Percentiles rank a stretch among this genome's conserved stretches.
phyloP scores from a whole-genome alignment of 2,329 filamentous ascomycete species.

The Magnaporthales sp. region DNA sequence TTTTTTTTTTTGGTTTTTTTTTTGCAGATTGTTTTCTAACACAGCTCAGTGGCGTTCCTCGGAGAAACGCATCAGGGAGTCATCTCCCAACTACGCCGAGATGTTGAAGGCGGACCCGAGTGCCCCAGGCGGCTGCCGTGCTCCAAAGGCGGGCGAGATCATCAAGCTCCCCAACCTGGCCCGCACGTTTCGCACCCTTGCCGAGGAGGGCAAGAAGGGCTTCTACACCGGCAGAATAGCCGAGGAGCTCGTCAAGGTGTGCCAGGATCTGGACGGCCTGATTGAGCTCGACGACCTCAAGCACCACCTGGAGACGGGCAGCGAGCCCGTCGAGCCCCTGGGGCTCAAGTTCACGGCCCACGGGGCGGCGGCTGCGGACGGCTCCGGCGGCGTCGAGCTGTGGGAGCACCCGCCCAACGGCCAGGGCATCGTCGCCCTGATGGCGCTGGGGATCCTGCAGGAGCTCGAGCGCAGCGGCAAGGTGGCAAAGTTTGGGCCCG shows the following conservation, averaged over 20 bases:
- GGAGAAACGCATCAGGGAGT: conserved; percentile 53
- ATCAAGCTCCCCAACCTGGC: conserved; percentile 76
- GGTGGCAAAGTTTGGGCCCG: conserved; percentile 57
- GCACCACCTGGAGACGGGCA: conserved; percentile 53
- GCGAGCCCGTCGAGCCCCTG: conserved; percentile 73
- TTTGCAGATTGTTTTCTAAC: background rate
- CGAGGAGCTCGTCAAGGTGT: conserved; percentile 67
- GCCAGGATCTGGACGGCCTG: conserved; percentile 64
- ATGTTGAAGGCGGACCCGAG: conserved; percentile 38
- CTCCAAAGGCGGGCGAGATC: conserved; percentile 71
- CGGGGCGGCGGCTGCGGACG: conserved; percentile 10
- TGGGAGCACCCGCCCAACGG: conserved; percentile 97
- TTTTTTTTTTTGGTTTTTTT: too few relatives aligned
- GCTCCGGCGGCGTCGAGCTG: conserved; percentile 47
- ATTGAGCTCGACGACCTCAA: conserved; percentile 71
- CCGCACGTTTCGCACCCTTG: conserved; percentile 68
- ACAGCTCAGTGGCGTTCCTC: conserved; percentile 59
- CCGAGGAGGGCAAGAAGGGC: conserved; percentile 69
- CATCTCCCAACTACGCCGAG: conserved; percentile 65
- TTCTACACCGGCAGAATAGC: conserved; percentile 83
- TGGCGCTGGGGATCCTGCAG: conserved; percentile 83
- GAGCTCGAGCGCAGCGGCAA: conserved; percentile 68
- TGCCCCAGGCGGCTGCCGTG: conserved; percentile 58
- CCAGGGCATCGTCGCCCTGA: conserved; percentile 87
- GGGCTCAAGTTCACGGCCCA: conserved; percentile 56